Conservation (phyloP, 2,329 filamentous ascomycete species). For the Aureobasidium uvarum region DNA sequence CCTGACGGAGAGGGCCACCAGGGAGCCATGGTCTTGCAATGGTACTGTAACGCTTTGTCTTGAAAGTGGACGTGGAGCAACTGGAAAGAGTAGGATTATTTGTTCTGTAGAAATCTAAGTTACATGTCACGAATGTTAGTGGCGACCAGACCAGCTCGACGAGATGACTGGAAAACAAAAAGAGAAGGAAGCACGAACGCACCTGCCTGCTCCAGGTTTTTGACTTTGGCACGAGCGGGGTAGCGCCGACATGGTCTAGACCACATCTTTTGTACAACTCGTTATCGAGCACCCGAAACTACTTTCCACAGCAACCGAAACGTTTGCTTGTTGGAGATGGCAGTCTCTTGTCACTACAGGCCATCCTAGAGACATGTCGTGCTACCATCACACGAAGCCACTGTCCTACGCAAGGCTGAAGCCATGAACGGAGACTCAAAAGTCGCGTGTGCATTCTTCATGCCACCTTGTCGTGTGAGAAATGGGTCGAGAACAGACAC, state of each 20-base stretch:
- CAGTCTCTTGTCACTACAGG: neutral
- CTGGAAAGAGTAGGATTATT: neutral
- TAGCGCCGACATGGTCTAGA: slow-evolving; percentile 11
- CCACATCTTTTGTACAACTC: neutral
- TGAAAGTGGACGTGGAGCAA: neutral
- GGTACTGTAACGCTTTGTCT: neutral
- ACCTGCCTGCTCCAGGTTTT: slow-evolving; percentile 13
- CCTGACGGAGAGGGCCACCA: slow-evolving; percentile 7
- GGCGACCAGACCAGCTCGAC: slow-evolving; percentile 13
- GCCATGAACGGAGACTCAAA: neutral
- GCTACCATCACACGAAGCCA: neutral
- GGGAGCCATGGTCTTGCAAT: slow-evolving; percentile 16
- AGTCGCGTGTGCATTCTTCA: neutral
- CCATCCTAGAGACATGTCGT: neutral
- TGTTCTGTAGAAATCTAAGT: slow-evolving; percentile 1
- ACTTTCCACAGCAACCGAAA: neutral
- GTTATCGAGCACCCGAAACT: neutral
- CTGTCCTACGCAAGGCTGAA: slow-evolving; percentile 6
- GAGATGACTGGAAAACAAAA: neutral
- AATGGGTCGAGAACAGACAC: neutral
- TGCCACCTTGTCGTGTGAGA: too few species aligned
- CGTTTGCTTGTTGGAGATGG: neutral
- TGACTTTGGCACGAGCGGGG: slow-evolving; percentile 20
- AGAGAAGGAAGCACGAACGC: slow-evolving; percentile 15
- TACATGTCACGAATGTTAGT: slow-evolving; percentile 7